These are phyloP conservation scores for Persicaria maculosa DNA, from an alignment of 148 eudicot genomes.

Conservation along the genomic window DNA sequence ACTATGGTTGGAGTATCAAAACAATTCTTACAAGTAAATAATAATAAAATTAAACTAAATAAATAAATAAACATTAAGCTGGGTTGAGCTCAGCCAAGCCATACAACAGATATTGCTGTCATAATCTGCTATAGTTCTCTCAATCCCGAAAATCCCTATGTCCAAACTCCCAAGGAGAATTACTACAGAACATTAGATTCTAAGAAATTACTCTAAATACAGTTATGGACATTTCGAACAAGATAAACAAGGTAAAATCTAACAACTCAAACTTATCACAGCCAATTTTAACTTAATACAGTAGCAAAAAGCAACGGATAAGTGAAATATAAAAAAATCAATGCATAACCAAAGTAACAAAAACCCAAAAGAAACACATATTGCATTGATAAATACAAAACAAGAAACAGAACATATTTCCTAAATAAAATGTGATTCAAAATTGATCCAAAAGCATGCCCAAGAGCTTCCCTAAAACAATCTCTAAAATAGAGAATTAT, in stretches of 20 bases:
- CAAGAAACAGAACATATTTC: neutral
- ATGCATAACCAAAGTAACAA: neutral
- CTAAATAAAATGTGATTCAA: neutral
- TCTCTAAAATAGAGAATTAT: too few species aligned
- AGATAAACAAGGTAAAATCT: neutral
- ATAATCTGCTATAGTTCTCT: neutral
- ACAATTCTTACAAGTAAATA: neutral
- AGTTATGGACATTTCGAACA: neutral
- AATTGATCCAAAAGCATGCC: neutral
- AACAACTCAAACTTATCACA: neutral
- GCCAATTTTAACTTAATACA: neutral
- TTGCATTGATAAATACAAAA: neutral
- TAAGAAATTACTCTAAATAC: neutral
- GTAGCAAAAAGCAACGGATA: neutral
- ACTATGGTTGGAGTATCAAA: neutral
- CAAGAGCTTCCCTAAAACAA: too few species aligned
- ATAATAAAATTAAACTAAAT: neutral
- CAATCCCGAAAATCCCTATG: neutral
- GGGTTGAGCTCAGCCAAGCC: too few species aligned
- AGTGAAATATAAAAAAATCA: neutral
- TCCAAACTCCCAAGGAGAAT: neutral
- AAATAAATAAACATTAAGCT: too few species aligned
- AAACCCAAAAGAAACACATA: neutral
- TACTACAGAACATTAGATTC: neutral
- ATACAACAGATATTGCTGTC: too few species aligned